Base-by-base conservation (phyloP, 768 basidiomycete genomes). In the Rhodotorula kratochvilovae region DNA sequence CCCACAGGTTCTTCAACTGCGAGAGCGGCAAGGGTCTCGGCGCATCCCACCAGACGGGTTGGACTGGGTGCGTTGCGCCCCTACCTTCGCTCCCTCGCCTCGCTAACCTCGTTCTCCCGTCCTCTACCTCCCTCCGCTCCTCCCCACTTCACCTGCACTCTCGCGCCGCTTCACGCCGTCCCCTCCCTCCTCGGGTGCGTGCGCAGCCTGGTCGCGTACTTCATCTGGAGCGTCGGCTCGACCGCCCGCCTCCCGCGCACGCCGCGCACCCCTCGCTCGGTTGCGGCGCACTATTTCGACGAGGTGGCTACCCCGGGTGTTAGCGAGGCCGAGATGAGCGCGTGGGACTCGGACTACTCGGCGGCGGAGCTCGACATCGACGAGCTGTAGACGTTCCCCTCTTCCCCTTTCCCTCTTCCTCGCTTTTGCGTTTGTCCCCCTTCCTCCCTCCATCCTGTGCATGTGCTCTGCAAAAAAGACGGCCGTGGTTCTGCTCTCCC, bases 11-110 rank as follows among this genome's bases (percentile, higher is more conserved):
- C 83, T 98, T 98, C 88, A 90, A 97, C 79, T 95, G 88, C 23
- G 92, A 99, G 76, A 88, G 84, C 67, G 96, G 96, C 29, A 86
- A 88, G 68, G 96, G 96, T 29, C 85, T 99, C 21, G 96, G 96
- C 51, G 96, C 95, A 5, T 96, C 93, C 11, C 96, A 99, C 81
- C 96, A 99, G 81, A 97, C 94, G 71, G 96, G 96, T 76, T 99
- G 95, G 94, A 82, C 80, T 12, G 81, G 62, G 58, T 59, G 42
- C 27, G 58, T 46, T 23, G 45, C 21, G 45, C 21, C 45, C 8
- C 21, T n/a, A n/a, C 12, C 45, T 46, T 16, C 45, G 5, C 45
- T 13, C 21, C 45, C 21, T 23, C 8, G 7, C 45, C 15, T 46
- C 45, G 8, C 45, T 46, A 8, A 6, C 50, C n/a, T 51, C 13